These are phyloP conservation scores for Cinnamomum chago DNA, from an alignment of 164 flowering plant genomes.

Conservation along the genomic window DNA sequence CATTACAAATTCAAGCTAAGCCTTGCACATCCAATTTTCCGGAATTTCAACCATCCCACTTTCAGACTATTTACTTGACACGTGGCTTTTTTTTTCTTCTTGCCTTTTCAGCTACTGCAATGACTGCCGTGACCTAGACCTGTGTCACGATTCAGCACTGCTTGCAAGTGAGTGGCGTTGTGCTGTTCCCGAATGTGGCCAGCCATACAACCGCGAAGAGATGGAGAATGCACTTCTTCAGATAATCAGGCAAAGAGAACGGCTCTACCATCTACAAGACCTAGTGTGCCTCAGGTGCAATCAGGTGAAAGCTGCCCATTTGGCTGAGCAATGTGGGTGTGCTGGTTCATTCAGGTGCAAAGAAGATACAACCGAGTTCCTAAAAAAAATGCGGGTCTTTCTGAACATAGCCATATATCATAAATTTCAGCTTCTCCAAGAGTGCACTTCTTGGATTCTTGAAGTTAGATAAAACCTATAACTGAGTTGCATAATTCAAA, in stretches of 20 bases:
- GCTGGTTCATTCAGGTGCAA: constrained; percentile 79
- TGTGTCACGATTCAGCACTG: constrained; percentile 72
- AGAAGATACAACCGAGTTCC: constrained; percentile 66
- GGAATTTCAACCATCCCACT: too few species aligned
- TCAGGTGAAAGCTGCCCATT: constrained; percentile 81
- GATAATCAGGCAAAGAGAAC: constrained; percentile 82
- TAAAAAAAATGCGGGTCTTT: constrained; percentile 65
- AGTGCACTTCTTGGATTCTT: constrained; percentile 78
- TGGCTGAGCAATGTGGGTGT: constrained; percentile 80
- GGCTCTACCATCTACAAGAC: constrained; percentile 87
- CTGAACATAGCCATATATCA: constrained; percentile 57
- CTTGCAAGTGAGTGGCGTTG: constrained; percentile 79
- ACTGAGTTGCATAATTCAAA: not conserved
- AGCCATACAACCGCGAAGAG: constrained; percentile 77
- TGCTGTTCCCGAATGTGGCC: constrained; percentile 88
- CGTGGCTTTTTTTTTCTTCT: not conserved
- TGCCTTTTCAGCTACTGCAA: constrained; percentile 70
- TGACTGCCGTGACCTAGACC: constrained; percentile 87
- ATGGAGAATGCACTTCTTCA: constrained; percentile 95
- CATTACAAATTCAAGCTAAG: too few species aligned
- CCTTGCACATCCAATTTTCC: too few species aligned
- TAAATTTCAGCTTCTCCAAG: constrained; percentile 72
- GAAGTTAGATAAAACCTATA: constrained; percentile 25
- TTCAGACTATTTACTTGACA: too few species aligned
- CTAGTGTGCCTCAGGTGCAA: constrained; percentile 77